phyloP scores from a whole-genome alignment of 2,329 filamentous ascomycete genomes.

The Trichoderma atrobrunneum region DNA sequence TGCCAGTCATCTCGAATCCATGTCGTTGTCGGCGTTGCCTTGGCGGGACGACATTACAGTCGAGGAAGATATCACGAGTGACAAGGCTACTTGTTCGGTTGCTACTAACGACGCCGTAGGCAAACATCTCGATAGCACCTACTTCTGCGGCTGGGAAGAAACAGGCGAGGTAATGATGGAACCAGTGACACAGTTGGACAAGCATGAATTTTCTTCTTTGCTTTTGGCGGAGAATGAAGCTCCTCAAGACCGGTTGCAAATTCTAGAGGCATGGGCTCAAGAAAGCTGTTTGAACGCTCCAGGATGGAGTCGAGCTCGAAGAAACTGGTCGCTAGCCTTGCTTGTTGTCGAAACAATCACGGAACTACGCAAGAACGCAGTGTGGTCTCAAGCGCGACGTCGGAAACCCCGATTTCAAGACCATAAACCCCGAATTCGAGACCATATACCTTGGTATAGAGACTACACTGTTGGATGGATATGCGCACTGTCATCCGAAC shows the following conservation, averaged over 20 bases:
- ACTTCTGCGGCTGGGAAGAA: background rate
- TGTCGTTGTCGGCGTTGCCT: background rate
- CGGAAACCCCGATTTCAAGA: no score
- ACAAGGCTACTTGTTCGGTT: background rate
- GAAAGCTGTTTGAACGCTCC: background rate
- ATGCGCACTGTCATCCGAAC: no score
- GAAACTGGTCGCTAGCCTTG: no score
- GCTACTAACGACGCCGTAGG: rapidly evolving
- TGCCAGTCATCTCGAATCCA: background rate
- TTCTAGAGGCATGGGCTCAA: background rate
- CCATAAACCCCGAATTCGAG: no score
- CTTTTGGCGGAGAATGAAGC: background rate
- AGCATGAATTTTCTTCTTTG: background rate
- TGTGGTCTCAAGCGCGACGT: no score
- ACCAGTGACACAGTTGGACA: rapidly evolving
- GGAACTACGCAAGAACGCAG: no score
- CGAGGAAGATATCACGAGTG: background rate
- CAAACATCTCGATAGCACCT: background rate
- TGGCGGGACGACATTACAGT: background rate
- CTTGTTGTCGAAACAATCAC: no score
- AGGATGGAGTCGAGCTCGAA: no score
- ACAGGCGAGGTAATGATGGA: rapidly evolving
- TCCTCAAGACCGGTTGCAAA: background rate
- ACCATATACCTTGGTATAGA: no score
- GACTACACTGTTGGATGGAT: no score